Conservation (phyloP, 306 rosid genomes). For the Neltuma alba region DNA sequence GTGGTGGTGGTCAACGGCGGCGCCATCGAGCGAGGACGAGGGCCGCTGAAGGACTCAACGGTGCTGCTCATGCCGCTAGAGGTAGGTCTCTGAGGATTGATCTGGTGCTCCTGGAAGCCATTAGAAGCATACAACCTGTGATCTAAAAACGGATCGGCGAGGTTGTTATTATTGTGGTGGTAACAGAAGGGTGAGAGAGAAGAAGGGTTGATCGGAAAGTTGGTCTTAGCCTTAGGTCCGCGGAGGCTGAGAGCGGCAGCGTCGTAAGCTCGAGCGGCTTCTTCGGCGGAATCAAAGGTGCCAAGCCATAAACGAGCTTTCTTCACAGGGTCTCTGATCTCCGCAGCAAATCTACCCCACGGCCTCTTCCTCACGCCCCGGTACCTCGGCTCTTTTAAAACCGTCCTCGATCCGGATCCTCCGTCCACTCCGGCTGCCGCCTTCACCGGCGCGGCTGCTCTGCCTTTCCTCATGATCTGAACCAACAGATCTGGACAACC, state of each 20-base stretch:
- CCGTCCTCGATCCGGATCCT: constrained; percentile 46
- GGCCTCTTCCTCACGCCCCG: constrained; percentile 86
- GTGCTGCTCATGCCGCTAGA: constrained; percentile 89
- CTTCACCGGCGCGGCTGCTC: constrained; percentile 42
- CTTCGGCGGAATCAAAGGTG: constrained; percentile 83
- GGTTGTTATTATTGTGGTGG: constrained; percentile 23
- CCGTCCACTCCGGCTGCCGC: constrained; percentile 35
- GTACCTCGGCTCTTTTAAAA: constrained; percentile 58
- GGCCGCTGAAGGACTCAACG: constrained; percentile 88
- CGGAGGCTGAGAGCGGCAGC: constrained; percentile 73
- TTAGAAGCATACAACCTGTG: constrained; percentile 36
- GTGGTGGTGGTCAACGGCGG: constrained; percentile 10
- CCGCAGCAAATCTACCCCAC: constrained; percentile 91
- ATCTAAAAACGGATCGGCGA: constrained; percentile 48
- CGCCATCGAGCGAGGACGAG: constrained; percentile 37
- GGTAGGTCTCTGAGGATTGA: constrained; percentile 62
- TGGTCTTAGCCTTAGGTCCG: constrained; percentile 81
- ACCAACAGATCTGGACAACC: not conserved
- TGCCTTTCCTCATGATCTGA: constrained; percentile 57
- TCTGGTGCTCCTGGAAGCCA: constrained; percentile 46
- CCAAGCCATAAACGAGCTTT: constrained; percentile 88
- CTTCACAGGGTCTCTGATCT: constrained; percentile 91
- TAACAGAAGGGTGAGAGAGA: constrained; percentile 39
- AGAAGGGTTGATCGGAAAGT: constrained; percentile 51
- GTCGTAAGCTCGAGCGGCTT: constrained; percentile 86